phyloP scores from a whole-genome alignment of 2,329 filamentous ascomycete genomes.

The Aspergillus spinulosporus region DNA sequence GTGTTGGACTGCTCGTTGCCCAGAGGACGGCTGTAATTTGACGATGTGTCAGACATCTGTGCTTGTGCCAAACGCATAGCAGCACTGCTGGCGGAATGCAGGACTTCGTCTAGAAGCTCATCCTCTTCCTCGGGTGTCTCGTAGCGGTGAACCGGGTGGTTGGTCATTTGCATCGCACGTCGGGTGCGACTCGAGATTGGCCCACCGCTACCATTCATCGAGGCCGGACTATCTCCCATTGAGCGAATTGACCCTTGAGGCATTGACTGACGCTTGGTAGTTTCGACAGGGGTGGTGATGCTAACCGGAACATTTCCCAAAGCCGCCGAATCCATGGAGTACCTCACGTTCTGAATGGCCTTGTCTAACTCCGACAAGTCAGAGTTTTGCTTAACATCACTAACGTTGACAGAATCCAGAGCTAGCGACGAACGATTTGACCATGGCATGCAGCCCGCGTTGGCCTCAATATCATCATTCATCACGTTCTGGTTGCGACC shows the following conservation, averaged over 20 bases:
- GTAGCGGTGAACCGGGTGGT: constrained; percentile 77
- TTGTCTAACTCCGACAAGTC: constrained; percentile 63
- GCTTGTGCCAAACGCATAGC: constrained; percentile 66
- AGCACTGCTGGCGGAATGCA: constrained; percentile 73
- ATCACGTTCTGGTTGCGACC: constrained; percentile 86
- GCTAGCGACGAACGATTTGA: constrained; percentile 81
- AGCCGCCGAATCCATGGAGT: constrained; percentile 54
- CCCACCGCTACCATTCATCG: constrained; percentile 27
- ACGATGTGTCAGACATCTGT: constrained; percentile 48
- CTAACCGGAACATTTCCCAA: constrained; percentile 41
- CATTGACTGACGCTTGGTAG: constrained; percentile 43
- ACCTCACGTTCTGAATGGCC: constrained; percentile 60
- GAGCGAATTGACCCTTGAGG: constrained; percentile 36
- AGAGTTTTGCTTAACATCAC: constrained; percentile 48
- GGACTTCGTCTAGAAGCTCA: constrained; percentile 85
- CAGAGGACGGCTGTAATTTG: constrained; percentile 53
- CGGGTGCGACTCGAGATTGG: constrained; percentile 79
- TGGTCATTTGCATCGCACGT: constrained; percentile 68
- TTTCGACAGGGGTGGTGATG: constrained; percentile 33
- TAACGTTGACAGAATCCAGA: constrained; percentile 60
- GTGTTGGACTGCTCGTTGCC: constrained; percentile 31
- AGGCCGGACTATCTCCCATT: constrained; percentile 30
- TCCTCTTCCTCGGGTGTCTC: constrained; percentile 97
- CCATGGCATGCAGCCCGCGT: constrained; percentile 88
- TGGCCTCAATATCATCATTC: constrained; percentile 86